Percentiles rank a stretch among this genome's conserved stretches.
phyloP scores from a whole-genome alignment of 805 yeast species.

The Dipodascus albidus region DNA sequence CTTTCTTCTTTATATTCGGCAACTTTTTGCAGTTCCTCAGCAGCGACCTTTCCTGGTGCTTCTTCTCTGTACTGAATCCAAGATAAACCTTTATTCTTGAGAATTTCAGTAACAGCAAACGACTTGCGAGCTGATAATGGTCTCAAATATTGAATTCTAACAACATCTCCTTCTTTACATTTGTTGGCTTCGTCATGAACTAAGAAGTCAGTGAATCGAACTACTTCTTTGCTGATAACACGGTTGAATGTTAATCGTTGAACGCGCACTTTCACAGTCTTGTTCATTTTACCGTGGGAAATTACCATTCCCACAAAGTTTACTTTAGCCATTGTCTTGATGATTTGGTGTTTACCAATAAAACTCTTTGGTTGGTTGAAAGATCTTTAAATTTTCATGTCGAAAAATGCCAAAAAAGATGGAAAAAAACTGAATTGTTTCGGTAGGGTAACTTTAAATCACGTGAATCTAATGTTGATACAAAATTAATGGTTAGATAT shows the following conservation, averaged over 20 bases:
- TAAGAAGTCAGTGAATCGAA: constrained; percentile 69
- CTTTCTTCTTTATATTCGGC: constrained; percentile 44
- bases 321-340: constrained; percentile 62
- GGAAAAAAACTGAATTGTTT: background rate
- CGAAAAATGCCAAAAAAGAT: too few relatives aligned
- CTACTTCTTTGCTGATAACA: constrained; percentile 38
- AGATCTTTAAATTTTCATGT: background rate
- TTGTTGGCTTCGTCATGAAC: constrained; percentile 91
- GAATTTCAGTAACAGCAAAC: constrained; percentile 87
- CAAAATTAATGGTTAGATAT: too few relatives aligned
- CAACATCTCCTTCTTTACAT: constrained; percentile 91
- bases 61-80: constrained; percentile 67
- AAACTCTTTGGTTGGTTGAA: background rate
- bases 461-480: too few relatives aligned
- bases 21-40: constrained; percentile 54
- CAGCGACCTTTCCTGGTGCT: constrained; percentile 54
- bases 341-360: too few relatives aligned
- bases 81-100: constrained; percentile 82
- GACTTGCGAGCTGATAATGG: constrained; percentile 72
- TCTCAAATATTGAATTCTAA: constrained; percentile 75
- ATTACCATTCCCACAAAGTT: constrained; percentile 87
- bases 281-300: constrained; percentile 92
- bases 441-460: background rate
- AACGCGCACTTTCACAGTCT: constrained; percentile 89
- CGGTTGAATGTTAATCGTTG: constrained; percentile 64